Conservation (phyloP, 2,329 filamentous ascomycete species). For the Fusarium phyllophilum region DNA sequence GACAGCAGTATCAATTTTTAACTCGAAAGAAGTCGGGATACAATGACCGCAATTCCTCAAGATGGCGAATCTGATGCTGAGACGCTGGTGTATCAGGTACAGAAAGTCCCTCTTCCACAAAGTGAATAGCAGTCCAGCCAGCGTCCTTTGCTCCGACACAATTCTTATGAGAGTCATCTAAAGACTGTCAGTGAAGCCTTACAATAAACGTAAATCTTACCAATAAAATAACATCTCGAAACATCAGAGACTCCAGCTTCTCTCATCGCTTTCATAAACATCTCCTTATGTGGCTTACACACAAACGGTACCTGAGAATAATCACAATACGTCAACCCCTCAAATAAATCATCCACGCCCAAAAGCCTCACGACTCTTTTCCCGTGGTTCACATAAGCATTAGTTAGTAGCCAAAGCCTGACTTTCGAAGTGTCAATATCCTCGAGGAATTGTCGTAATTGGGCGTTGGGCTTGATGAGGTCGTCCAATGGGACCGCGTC, state of each 20-base stretch:
- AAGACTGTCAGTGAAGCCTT: background rate
- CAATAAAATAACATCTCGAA: conserved; percentile 87
- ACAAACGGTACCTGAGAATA: conserved; percentile 78
- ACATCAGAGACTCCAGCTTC: conserved; percentile 76
- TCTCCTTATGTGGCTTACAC: conserved; percentile 85
- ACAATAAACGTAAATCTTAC: conserved; percentile 60
- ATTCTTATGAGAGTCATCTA: conserved; percentile 89
- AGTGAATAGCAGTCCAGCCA: conserved; percentile 87
- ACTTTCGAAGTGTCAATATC: conserved; percentile 87
- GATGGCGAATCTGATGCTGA: conserved; percentile 76
- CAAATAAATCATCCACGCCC: conserved; percentile 87
- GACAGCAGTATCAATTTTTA: background rate
- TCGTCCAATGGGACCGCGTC: conserved; percentile 91
- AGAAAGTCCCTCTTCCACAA: conserved; percentile 79
- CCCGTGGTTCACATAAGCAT: conserved; percentile 91
- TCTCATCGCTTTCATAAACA: conserved; percentile 88
- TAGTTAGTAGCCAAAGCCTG: conserved; percentile 92
- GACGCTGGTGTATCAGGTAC: conserved; percentile 72
- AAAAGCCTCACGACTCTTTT: conserved; percentile 82
- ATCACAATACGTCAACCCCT: conserved; percentile 95
- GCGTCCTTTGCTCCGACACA: conserved; percentile 79
- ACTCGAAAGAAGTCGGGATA: conserved; percentile 87
- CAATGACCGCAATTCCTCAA: conserved; percentile 78
- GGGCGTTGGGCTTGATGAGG: conserved; percentile 81
- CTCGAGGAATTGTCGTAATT: conserved; percentile 78